phyloP scores from a whole-genome alignment of 2,329 filamentous ascomycete genomes.

The Phialophora tarda region DNA sequence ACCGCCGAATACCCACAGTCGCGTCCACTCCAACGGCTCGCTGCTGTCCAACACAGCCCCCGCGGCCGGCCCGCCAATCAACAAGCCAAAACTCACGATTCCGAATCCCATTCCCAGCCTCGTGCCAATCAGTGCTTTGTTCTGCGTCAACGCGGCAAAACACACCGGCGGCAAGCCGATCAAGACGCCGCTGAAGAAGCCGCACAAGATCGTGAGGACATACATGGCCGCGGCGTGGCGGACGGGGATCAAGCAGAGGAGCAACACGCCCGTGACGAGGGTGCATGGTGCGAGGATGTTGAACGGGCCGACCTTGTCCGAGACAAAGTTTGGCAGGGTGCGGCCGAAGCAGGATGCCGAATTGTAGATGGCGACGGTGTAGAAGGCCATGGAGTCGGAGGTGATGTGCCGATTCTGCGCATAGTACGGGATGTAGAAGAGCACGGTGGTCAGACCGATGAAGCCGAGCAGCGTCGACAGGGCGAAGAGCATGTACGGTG shows the following conservation, averaged over 20 bases:
- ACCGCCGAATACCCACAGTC: constrained; percentile 30
- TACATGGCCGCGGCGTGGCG: constrained; percentile 49
- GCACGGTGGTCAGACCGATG: constrained; percentile 61
- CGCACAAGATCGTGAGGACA: constrained; percentile 52
- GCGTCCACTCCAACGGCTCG: constrained; percentile 26
- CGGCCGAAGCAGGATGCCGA: constrained; percentile 60
- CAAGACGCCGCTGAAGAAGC: constrained; percentile 59
- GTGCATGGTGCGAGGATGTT: constrained; percentile 58
- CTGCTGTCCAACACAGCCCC: constrained; percentile 19
- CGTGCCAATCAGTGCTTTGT: constrained; percentile 62
- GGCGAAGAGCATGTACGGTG: constrained; percentile 53
- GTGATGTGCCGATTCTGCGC: constrained; percentile 61
- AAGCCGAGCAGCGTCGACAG: constrained; percentile 59
- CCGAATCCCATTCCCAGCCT: constrained; percentile 52
- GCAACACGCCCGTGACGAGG: constrained; percentile 50
- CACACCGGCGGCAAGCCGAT: constrained; percentile 54
- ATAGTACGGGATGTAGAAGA: constrained; percentile 67
- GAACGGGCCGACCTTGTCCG: constrained; percentile 62
- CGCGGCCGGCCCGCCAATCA: constrained; percentile 28
- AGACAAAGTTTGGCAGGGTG: constrained; percentile 63
- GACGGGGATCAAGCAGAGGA: constrained; percentile 51
- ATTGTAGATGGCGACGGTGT: constrained; percentile 71
- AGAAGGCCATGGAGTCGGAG: constrained; percentile 62
- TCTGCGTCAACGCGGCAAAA: constrained; percentile 50
- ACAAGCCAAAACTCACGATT: constrained; percentile 22